These are phyloP conservation scores for Cadophora sp. DNA, from an alignment of 2,329 filamentous ascomycete genomes.

Conservation along the genomic window DNA sequence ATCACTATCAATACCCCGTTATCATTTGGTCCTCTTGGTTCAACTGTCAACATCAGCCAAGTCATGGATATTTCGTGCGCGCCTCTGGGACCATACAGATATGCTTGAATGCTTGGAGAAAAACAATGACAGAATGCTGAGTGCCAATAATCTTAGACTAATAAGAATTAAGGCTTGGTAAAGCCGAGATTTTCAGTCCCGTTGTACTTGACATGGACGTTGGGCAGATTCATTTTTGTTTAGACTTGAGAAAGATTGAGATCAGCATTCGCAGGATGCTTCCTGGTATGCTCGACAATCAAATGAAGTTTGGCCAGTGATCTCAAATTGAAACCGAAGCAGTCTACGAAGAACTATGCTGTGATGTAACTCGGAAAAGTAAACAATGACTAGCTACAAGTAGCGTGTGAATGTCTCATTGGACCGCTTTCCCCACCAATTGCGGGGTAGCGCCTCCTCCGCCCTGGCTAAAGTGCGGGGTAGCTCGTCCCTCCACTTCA, in stretches of 20 bases:
- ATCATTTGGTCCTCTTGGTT: slow-evolving; percentile 12
- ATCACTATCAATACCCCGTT: slow-evolving; percentile 10
- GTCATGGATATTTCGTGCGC: slow-evolving; percentile 16
- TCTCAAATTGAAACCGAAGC: too few species aligned
- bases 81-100: slow-evolving; percentile 13
- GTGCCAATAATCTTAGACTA: background rate
- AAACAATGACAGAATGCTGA: background rate
- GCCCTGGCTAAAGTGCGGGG: slow-evolving; percentile 18
- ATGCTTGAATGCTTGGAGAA: slow-evolving; percentile 2
- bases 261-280: too few species aligned
- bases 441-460: background rate
- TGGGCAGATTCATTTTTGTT: too few species aligned
- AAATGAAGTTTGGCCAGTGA: too few species aligned
- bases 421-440: slow-evolving; percentile 11
- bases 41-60: slow-evolving; percentile 10
- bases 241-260: too few species aligned
- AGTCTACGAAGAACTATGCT: background rate
- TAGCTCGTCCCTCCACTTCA: slow-evolving; percentile 7
- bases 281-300: too few species aligned
- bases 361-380: background rate
- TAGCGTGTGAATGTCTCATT: background rate
- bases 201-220: too few species aligned
- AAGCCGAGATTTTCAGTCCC: too few species aligned
- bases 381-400: background rate
- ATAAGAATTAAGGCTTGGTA: too few species aligned